A percentile compares a stretch with the other conserved stretches of the same genome.
phyloP scores from a whole-genome alignment of 2,329 filamentous ascomycete genomes.

The Phialocephala subalpina region DNA sequence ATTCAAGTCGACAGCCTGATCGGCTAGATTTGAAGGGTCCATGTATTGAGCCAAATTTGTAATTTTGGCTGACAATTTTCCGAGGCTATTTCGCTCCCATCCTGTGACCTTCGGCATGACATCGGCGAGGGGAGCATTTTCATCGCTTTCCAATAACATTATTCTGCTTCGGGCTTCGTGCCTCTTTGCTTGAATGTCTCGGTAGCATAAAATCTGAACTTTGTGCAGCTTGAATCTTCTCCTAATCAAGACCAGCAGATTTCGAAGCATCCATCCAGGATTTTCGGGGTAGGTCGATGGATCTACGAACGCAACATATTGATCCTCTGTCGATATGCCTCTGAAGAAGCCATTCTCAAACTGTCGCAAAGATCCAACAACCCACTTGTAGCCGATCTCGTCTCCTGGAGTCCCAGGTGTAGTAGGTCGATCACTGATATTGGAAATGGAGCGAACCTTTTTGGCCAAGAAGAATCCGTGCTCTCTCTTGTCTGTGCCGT shows the following conservation, averaged over 20 bases:
- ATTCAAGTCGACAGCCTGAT: slow-evolving; percentile 95
- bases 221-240: slow-evolving; percentile 80
- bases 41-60: slow-evolving; percentile 92
- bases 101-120: slow-evolving; percentile 90
- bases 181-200: slow-evolving; percentile 79
- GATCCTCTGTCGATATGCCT: slow-evolving; percentile 73
- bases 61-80: slow-evolving; percentile 79
- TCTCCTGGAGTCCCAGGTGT: slow-evolving; percentile 60
- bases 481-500: slow-evolving; percentile 81
- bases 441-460: slow-evolving; percentile 58
- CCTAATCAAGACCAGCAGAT: slow-evolving; percentile 84
- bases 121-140: slow-evolving; percentile 33
- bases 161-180: slow-evolving; percentile 86
- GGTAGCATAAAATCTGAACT: slow-evolving; percentile 88
- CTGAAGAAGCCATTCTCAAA: slow-evolving; percentile 92
- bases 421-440: slow-evolving; percentile 45
- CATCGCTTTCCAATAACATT: slow-evolving; percentile 54
- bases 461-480: slow-evolving; percentile 97
- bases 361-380: slow-evolving; percentile 75
- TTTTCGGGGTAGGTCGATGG: slow-evolving; percentile 89
- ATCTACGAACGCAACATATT: slow-evolving; percentile 88
- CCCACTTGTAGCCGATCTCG: slow-evolving; percentile 74
- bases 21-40: slow-evolving; percentile 86
- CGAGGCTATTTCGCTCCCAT: slow-evolving; percentile 86
- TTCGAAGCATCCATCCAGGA: slow-evolving; percentile 92